Evolutionary conservation across 768 basidiomycete genomes (phyloP).

Genomic region (Leccinum aurantiacum): DNA sequence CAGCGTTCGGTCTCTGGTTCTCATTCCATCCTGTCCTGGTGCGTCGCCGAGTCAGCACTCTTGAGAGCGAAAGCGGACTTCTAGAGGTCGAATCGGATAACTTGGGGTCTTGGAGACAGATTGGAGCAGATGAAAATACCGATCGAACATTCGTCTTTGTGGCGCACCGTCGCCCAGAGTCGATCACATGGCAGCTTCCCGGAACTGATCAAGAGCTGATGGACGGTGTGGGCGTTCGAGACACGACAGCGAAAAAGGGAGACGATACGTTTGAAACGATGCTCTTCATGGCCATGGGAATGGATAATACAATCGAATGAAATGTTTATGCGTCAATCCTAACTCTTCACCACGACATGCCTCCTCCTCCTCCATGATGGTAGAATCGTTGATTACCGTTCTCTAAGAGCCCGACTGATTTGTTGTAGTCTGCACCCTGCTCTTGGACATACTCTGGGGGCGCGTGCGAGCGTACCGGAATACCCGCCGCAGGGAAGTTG

Average conservation of each 20-base stretch:
- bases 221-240: constrained; percentile 53
- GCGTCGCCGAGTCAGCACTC: constrained; percentile 3
- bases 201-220: constrained; percentile 53
- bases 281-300: constrained; percentile 41
- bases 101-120: constrained; percentile 38
- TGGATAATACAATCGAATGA: constrained; percentile 11
- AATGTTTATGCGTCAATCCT: background rate
- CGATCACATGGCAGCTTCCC: constrained; percentile 57
- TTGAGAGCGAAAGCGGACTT: too few relatives aligned
- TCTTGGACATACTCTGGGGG: constrained; percentile 52
- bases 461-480: constrained; percentile 44
- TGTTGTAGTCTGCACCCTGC: constrained; percentile 48
- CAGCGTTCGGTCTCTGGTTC: constrained; percentile 80
- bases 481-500: constrained; percentile 39
- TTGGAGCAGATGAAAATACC: constrained; percentile 38
- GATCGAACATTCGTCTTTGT: constrained; percentile 60
- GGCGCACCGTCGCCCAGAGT: constrained; percentile 57
- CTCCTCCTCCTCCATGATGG: constrained; percentile 20
- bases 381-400: constrained; percentile 56
- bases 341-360: background rate
- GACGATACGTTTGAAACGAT: constrained; percentile 76
- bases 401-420: constrained; percentile 50
- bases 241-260: constrained; percentile 42
- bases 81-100: background rate
- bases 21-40: constrained; percentile 55